Conservation (phyloP, 768 basidiomycete species). For the Pisolithus microcarpus region DNA sequence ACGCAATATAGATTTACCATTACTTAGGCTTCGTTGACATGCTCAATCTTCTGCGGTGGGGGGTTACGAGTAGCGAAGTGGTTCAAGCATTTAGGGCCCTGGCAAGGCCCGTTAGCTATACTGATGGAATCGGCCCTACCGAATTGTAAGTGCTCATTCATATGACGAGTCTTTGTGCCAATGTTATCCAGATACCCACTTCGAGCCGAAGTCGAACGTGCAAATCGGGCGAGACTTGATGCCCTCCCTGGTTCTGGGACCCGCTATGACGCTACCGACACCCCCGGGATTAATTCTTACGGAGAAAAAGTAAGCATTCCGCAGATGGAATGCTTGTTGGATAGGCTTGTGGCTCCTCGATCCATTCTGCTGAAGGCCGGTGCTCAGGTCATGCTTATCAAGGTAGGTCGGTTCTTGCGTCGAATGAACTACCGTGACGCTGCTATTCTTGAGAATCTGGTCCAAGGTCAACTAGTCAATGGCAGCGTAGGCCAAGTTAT, state of each 20-base stretch:
- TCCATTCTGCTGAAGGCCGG: conserved; percentile 50
- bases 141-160: conserved; percentile 49
- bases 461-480: conserved; percentile 64
- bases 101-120: conserved; percentile 50
- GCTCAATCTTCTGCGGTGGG: conserved; percentile 84
- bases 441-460: conserved; percentile 44
- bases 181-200: conserved; percentile 51
- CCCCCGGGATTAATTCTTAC: conserved; percentile 38
- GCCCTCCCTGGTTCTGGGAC: conserved; percentile 33
- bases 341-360: conserved; percentile 55
- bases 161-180: not conserved
- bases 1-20: not conserved
- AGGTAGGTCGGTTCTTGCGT: conserved; percentile 32
- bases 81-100: conserved; percentile 47
- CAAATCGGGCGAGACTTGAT: conserved; percentile 50
- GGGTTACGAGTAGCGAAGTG: conserved; percentile 41
- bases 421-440: not conserved
- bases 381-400: conserved; percentile 83
- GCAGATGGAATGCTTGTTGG: conserved; percentile 40
- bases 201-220: conserved; percentile 60
- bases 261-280: conserved; percentile 41
- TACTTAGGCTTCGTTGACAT: conserved; percentile 66
- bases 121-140: conserved; percentile 74
- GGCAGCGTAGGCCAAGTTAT: conserved; percentile 57
- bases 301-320: conserved; percentile 29